Evolutionary conservation across 441 rosid genomes (phyloP).

Genomic region (Populus trichocarpa): DNA sequence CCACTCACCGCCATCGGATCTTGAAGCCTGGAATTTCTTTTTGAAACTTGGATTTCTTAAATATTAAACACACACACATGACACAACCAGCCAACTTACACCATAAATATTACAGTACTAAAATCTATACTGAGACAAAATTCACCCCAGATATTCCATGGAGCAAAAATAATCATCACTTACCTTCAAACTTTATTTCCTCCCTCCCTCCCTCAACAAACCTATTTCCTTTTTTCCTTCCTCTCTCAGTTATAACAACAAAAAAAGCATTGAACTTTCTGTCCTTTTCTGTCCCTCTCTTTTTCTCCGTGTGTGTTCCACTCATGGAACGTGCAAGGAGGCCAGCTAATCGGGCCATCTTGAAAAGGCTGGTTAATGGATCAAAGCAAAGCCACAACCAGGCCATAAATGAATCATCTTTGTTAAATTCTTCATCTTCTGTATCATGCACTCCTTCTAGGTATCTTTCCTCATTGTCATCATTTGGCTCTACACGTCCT

Average conservation of each 20-base stretch:
- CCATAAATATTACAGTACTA: neutral
- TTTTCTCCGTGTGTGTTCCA: neutral
- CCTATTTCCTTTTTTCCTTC: conserved; percentile 18
- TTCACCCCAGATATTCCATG: neutral
- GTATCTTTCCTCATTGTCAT: conserved; percentile 67
- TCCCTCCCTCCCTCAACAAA: conserved; percentile 21
- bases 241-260: conserved; percentile 3
- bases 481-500: conserved; percentile 32
- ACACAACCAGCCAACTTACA: neutral
- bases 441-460: conserved; percentile 53
- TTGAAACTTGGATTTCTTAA: neutral
- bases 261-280: neutral
- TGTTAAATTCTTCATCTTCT: conserved; percentile 29
- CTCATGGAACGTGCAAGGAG: conserved; percentile 90
- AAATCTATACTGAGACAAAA: neutral
- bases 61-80: neutral
- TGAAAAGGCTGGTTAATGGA: conserved; percentile 55
- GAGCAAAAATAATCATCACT: conserved; percentile 6
- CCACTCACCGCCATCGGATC: conserved; percentile 23
- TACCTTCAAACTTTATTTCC: neutral
- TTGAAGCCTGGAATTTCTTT: neutral
- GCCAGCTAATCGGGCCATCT: conserved; percentile 73
- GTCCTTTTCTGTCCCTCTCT: neutral
- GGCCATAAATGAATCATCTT: conserved; percentile 18
- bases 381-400: conserved; percentile 46